These are phyloP conservation scores for Hypoxylon sp. DNA, from an alignment of 2,329 filamentous ascomycete genomes.

Conservation along the genomic window DNA sequence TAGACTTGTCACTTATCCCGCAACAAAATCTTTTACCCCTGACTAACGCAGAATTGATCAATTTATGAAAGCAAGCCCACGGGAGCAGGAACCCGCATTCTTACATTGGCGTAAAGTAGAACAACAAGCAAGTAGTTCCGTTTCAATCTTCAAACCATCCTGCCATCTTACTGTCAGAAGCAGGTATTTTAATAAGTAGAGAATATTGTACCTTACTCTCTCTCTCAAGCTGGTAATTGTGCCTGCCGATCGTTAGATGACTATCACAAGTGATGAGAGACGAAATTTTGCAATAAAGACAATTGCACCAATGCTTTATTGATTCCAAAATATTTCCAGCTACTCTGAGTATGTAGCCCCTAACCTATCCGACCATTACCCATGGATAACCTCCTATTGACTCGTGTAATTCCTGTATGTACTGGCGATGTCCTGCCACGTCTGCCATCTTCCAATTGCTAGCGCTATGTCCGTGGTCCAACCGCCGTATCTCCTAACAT, in stretches of 20 bases:
- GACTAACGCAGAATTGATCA: slow-evolving; percentile 20
- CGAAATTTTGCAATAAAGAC: background rate
- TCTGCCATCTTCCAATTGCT: slow-evolving; percentile 9
- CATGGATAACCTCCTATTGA: slow-evolving; percentile 17
- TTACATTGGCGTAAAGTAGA: no score
- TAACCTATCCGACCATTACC: slow-evolving; percentile 11
- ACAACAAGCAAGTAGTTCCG: no score
- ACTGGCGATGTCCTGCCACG: slow-evolving; percentile 29
- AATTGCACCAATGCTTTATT: slow-evolving; percentile 19
- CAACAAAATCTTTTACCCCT: slow-evolving; percentile 22
- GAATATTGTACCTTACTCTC: no score
- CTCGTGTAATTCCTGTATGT: slow-evolving; percentile 30
- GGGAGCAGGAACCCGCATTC: slow-evolving; percentile 3
- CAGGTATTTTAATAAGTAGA: no score
- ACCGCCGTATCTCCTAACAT: slow-evolving; percentile 32
- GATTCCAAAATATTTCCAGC: slow-evolving; percentile 23
- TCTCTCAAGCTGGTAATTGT: slow-evolving; percentile 26
- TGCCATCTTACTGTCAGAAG: no score
- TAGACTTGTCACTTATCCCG: slow-evolving; percentile 10
- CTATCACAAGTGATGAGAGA: background rate
- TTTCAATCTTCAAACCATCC: no score
- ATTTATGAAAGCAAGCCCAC: slow-evolving; percentile 7
- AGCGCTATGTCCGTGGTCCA: slow-evolving; percentile 20
- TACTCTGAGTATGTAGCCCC: slow-evolving; percentile 15
- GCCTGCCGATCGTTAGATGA: slow-evolving; percentile 30